Base-by-base conservation (phyloP, 2,329 filamentous ascomycete species). In the Tolypocladium album region DNA sequence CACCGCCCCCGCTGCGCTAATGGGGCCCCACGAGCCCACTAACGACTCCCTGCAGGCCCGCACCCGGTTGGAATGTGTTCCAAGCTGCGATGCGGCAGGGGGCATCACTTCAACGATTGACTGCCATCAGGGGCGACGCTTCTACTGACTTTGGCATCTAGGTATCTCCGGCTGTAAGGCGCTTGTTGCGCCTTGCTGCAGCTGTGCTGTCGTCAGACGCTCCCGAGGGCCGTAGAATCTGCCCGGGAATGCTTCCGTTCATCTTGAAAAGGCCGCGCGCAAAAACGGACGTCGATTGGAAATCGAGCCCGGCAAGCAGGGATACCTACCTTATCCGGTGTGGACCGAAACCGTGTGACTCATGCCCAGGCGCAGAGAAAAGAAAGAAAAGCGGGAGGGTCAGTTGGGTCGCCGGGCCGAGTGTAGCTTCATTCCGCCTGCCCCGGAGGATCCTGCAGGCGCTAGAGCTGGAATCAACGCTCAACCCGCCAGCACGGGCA, bases 321-420 rank as follows among this genome's bases (percentile, higher is more conserved):
- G 58, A 58, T 60, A 36, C 24, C 56, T 38, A 38, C 36, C 36
- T 36, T 56, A 39, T 52, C n/a, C 52, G 59, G 58, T 56, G 50
- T 62, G 57, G 55, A 61, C 57, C 63, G 60, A 64, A 64, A 66
- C 64, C 47, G 61, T 65, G 61, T 67, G 65, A 67, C 65, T 67
- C 65, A 67, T 63, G 45, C 55, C 42, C 55, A 22, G n/a, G 56
- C 34, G 52, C 34, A 55, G 59, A 57, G 59, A 58, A 53, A 59
- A 62, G 63, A 56, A 62, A 59, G 62, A 59, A 62, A 60, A 61
- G 40, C 62, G 36, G 56, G 42, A 57, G 57, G 60, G 45, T 31
- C 45, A 24, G 42, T 45, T 13, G 42, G 11, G 40, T 43, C 9
- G 59, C 52, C 38, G 57, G 47, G 27, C 27, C 27, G 27, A 5